Conservation (phyloP, 345 rosid species). For the Raphanus raphanistrum region DNA sequence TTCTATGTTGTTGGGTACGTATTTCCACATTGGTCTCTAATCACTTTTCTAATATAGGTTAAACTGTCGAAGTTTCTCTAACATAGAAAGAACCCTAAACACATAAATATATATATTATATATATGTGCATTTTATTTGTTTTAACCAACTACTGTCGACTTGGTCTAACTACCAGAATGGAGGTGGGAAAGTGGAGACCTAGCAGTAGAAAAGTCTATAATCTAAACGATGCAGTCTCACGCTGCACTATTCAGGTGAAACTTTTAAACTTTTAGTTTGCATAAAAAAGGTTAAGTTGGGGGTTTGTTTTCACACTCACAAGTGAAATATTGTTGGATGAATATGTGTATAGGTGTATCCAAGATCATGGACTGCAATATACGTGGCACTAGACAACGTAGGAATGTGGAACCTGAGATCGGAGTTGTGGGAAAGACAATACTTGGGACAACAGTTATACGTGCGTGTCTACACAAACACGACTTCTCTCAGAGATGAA, state of each 20-base stretch:
- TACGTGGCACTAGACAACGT: conserved; percentile 42
- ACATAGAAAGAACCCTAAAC: too few relatives aligned
- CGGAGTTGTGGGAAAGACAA: conserved; percentile 82
- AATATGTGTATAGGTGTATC: conserved; percentile 6
- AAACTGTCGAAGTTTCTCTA: neutral
- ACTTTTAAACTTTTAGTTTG: neutral
- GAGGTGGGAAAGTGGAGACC: conserved; percentile 79
- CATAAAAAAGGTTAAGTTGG: neutral
- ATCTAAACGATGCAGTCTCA: conserved; percentile 62
- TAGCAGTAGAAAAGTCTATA: conserved; percentile 57
- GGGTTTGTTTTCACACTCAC: neutral
- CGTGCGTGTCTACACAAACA: conserved; percentile 58
- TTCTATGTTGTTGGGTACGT: conserved; percentile 73
- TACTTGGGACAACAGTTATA: conserved; percentile 87
- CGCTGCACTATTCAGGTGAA: conserved; percentile 68
- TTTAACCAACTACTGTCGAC: neutral
- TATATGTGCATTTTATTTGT: neutral
- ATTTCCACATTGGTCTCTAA: neutral
- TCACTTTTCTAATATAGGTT: neutral
- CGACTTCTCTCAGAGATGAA: conserved; percentile 30
- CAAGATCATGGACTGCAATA: conserved; percentile 59
- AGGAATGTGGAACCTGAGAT: conserved; percentile 87
- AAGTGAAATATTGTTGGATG: neutral
- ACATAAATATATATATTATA: too few relatives aligned
- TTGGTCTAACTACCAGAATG: conserved; percentile 49